phyloP scores from a whole-genome alignment of 345 rosid species.

The Garcia nutans region DNA sequence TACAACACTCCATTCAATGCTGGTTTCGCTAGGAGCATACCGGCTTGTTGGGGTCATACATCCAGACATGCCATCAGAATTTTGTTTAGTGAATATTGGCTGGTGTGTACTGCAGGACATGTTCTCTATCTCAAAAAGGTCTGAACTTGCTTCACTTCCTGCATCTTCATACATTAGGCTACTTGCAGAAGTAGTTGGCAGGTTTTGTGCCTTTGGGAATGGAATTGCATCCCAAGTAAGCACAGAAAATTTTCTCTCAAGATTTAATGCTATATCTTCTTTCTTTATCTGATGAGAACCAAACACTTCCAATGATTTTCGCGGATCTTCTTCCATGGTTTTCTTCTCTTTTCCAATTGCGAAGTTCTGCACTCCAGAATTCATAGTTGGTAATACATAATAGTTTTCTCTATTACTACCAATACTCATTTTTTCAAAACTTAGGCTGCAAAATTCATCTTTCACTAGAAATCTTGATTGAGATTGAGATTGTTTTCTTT shows the following conservation, averaged over 20 bases:
- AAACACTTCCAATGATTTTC: conserved; percentile 48
- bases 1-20: conserved; percentile 64
- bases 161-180: conserved; percentile 39
- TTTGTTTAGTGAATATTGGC: conserved; percentile 37
- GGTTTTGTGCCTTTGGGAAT: conserved; percentile 41
- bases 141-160: conserved; percentile 64
- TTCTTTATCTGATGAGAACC: conserved; percentile 31
- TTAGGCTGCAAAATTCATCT: conserved; percentile 28
- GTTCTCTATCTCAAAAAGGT: conserved; percentile 68
- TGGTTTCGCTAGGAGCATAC: conserved; percentile 53
- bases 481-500: conserved; percentile 27
- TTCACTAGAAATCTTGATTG: conserved; percentile 20
- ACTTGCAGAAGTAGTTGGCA: conserved; percentile 19
- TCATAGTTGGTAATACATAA: conserved; percentile 30
- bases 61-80: conserved; percentile 37
- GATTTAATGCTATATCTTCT: conserved; percentile 42
- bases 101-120: conserved; percentile 37
- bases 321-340: conserved; percentile 28
- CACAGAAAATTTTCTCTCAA: conserved; percentile 59
- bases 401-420: conserved; percentile 36
- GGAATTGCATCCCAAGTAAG: conserved; percentile 80
- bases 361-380: conserved; percentile 22
- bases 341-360: conserved; percentile 15
- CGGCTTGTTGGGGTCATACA: conserved; percentile 30
- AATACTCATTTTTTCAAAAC: conserved; percentile 22